Evolutionary conservation across 257 asterid species (phyloP), one percentile per base, ranked within the genome.

Genomic region (Orobanche coerulescens): DNA sequence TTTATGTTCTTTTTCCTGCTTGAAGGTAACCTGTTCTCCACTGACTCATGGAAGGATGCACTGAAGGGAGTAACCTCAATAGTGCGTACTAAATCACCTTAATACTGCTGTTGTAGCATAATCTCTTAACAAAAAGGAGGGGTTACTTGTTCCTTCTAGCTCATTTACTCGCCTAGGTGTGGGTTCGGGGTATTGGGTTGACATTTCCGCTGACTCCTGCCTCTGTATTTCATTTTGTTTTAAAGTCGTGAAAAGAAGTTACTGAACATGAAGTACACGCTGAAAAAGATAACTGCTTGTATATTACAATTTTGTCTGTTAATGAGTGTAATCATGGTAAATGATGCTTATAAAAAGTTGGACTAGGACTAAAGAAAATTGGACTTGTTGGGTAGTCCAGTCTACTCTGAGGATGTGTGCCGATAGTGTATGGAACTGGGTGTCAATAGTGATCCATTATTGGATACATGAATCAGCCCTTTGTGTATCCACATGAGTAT

Each of bases 21-120:
- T 67, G 69, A 69, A 90, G 97, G 98, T 71, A 78, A 91, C 78
- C 94, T 91, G 31, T 84, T 87, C 55, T 79, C 86, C 11, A 67
- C 80, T 11, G 87, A 88, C 52, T 87, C 96, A 14, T 88, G 87
- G 96, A 88, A 88, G 84, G 94, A 88, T 73, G 94, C 81, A 14
- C 80, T 91, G 76, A 81, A 88, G 71, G 98, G 96, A 79, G 96
- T 88, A 50, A 88, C 95, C 52, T 85, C 98, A 67, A 68, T 91
- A 68, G 98, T 91, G 81, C 43, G 97, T 82, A 68, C 64, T 56
- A 34, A 67, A 50, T 63, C 5, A 39, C 68, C 69, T 71, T 58
- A 24, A 47, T 19, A 47, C 11, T 52, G 18, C 37, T 52, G 20
- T 25, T 52, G 34, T n/a, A n/a, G n/a, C n/a, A n/a, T n/a, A n/a